Conservation (phyloP, 2,329 filamentous ascomycete genomes). For the Didymella sp. region DNA sequence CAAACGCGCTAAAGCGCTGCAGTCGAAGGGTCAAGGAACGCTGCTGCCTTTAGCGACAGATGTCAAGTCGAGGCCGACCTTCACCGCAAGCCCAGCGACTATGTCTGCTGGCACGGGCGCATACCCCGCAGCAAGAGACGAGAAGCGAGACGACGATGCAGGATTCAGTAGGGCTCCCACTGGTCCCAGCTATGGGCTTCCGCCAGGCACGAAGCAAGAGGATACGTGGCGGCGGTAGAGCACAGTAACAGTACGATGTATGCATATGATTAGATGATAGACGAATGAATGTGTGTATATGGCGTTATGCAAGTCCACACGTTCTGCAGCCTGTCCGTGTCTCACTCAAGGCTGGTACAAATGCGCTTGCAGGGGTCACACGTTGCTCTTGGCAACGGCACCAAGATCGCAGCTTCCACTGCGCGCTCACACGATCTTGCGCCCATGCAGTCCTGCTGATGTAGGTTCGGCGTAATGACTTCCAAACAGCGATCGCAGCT, state of each 20-base stretch:
- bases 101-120: slow-evolving; percentile 46
- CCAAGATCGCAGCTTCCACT: slow-evolving; percentile 6
- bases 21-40: slow-evolving; percentile 67
- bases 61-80: slow-evolving; percentile 32
- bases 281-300: slow-evolving; percentile 4
- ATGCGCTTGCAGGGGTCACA: slow-evolving; percentile 3
- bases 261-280: slow-evolving; percentile 12
- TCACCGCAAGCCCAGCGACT: slow-evolving; percentile 52
- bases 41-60: slow-evolving; percentile 69
- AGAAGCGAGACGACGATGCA: slow-evolving; percentile 65
- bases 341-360: background rate
- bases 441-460: slow-evolving; percentile 5
- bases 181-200: slow-evolving; percentile 64
- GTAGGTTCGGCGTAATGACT: slow-evolving; percentile 4
- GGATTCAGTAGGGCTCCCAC: slow-evolving; percentile 52
- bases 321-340: background rate
- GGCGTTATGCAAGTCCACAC: background rate
- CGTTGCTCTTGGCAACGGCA: slow-evolving; percentile 20
- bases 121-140: slow-evolving; percentile 51
- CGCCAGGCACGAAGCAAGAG: slow-evolving; percentile 83
- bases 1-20: slow-evolving; percentile 70
- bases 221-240: slow-evolving; percentile 71
- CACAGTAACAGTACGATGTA: background rate
- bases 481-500: slow-evolving; percentile 10
- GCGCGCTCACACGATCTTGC: background rate